A percentile compares a stretch with the other conserved stretches of the same genome.
These are phyloP conservation scores for Perkinsus chesapeaki DNA, from an alignment of 169 alveolate genomes.

Conservation along the genomic window DNA sequence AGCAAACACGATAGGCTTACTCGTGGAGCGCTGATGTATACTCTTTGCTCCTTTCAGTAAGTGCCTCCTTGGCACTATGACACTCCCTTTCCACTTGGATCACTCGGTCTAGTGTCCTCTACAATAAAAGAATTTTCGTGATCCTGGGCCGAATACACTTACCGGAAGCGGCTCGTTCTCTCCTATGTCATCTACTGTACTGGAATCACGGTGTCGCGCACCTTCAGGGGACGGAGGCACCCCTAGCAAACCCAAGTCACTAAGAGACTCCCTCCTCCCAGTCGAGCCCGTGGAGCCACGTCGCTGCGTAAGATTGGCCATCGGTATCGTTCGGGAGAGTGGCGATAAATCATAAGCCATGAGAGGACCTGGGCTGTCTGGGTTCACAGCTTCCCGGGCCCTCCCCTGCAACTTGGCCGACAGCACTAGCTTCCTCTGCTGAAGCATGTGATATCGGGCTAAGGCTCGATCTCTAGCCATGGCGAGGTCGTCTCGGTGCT, in stretches of 20 bases:
- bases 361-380: neutral
- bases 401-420: neutral
- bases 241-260: neutral
- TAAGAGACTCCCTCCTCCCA: neutral
- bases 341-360: neutral
- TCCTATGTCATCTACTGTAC: neutral
- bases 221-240: neutral
- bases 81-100: neutral
- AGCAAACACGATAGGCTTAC: neutral
- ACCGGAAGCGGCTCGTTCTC: neutral
- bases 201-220: neutral
- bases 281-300: neutral
- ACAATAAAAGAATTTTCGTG: neutral
- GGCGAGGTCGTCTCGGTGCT: neutral
- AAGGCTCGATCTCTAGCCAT: neutral
- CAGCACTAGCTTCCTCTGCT: neutral
- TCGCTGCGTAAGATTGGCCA: neutral
- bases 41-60: neutral
- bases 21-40: neutral
- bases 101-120: neutral
- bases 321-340: neutral
- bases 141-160: neutral
- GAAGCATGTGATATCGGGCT: neutral
- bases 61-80: neutral
- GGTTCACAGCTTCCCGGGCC: neutral